Evolutionary conservation across 2,329 filamentous ascomycete species (phyloP).

Genomic region (Tricladium varicosporioides): DNA sequence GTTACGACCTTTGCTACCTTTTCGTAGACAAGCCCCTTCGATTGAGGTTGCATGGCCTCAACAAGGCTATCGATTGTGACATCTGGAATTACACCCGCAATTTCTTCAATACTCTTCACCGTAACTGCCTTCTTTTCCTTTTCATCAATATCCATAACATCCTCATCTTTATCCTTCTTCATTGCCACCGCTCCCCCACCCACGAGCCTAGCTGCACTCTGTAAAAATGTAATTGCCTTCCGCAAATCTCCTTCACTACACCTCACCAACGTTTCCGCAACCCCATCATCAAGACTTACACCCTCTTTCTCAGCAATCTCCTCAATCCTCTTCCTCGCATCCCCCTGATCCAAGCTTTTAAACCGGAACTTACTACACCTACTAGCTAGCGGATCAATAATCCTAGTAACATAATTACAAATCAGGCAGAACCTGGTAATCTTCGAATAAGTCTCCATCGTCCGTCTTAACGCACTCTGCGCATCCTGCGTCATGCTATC

Average conservation of each 20-base stretch:
- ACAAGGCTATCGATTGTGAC: conserved; percentile 68
- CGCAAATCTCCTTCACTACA: conserved; percentile 92
- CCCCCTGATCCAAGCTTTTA: conserved; percentile 88
- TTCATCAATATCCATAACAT: conserved; percentile 37
- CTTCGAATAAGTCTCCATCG: conserved; percentile 97
- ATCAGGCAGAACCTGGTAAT: conserved; percentile 97
- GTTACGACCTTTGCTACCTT: conserved; percentile 77
- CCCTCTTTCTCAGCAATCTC: conserved; percentile 81
- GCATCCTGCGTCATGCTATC: conserved; percentile 99
- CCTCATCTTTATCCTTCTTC: conserved; percentile 38
- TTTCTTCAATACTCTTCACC: conserved; percentile 82
- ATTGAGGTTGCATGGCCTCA: conserved; percentile 71
- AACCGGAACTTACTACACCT: conserved; percentile 97
- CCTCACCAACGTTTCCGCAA: conserved; percentile 77
- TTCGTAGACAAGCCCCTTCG: conserved; percentile 64
- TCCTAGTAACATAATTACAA: conserved; percentile 97
- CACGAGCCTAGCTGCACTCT: conserved; percentile 87
- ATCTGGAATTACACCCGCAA: conserved; percentile 89
- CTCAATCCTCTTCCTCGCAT: conserved; percentile 74
- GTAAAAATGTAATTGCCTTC: conserved; percentile 93
- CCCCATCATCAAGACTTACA: conserved; percentile 73
- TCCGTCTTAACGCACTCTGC: conserved; percentile 85
- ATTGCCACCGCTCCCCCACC: conserved; percentile 70
- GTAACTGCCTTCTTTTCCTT: conserved; percentile 57
- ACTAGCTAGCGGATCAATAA: conserved; percentile 92